A percentile compares a stretch with the other conserved stretches of the same genome.
Conservation (phyloP, 2,329 filamentous ascomycete species). For the Arthroderma uncinatum region DNA sequence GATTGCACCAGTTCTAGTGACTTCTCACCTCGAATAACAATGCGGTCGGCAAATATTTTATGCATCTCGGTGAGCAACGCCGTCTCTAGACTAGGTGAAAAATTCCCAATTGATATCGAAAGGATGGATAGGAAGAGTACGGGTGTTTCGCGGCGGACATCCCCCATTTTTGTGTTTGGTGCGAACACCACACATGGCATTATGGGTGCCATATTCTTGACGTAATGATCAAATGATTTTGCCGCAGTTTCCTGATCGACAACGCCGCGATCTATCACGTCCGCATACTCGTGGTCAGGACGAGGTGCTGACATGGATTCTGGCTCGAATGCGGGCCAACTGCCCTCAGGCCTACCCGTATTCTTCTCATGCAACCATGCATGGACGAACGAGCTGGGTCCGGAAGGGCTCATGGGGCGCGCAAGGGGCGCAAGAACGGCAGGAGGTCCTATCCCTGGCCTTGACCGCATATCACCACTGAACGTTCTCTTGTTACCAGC, state of each 20-base stretch:
- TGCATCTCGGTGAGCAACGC: slow-evolving; percentile 58
- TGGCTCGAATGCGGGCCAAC: slow-evolving; percentile 16
- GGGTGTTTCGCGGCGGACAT: slow-evolving; percentile 48
- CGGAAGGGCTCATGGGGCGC: slow-evolving; percentile 5
- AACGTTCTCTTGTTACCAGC: slow-evolving; percentile 25
- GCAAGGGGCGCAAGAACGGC: slow-evolving; percentile 17
- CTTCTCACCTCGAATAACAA: slow-evolving; percentile 67
- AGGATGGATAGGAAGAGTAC: slow-evolving; percentile 49
- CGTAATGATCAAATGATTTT: slow-evolving; percentile 48
- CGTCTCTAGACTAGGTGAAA: slow-evolving; percentile 47
- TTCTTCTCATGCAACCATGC: slow-evolving; percentile 11
- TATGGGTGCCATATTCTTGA: slow-evolving; percentile 43
- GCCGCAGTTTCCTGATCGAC: slow-evolving; percentile 43
- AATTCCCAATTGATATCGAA: slow-evolving; percentile 42
- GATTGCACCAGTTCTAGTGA: slow-evolving; percentile 73
- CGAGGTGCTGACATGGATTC: slow-evolving; percentile 13
- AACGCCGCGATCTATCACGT: slow-evolving; percentile 41
- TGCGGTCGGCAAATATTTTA: slow-evolving; percentile 59
- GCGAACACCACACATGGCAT: slow-evolving; percentile 50
- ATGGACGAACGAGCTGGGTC: not conserved
- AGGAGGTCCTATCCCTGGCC: not conserved
- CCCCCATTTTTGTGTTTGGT: slow-evolving; percentile 42
- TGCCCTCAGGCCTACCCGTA: slow-evolving; percentile 3
- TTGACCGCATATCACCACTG: slow-evolving; percentile 22
- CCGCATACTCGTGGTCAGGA: slow-evolving; percentile 27